phyloP scores from a whole-genome alignment of 2,329 filamentous ascomycete species.

The Cercospora zeina region DNA sequence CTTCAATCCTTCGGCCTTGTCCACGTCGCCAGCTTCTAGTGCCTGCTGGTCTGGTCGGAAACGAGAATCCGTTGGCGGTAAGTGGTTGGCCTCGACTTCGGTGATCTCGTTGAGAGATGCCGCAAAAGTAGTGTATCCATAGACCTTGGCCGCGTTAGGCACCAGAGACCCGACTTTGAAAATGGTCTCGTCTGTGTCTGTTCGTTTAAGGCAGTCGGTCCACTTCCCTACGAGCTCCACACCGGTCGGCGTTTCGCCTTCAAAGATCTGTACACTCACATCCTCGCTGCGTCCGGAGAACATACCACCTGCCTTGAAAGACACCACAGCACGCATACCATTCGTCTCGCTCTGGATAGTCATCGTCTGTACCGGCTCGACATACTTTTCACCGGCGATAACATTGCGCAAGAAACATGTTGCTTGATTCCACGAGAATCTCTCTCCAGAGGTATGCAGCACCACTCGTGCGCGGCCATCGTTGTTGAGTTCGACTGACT shows the following conservation, averaged over 20 bases:
- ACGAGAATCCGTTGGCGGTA: slow-evolving; percentile 80
- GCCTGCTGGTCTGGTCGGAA: slow-evolving; percentile 85
- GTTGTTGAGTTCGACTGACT: slow-evolving; percentile 89
- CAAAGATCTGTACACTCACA: slow-evolving; percentile 72
- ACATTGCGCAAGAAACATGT: slow-evolving; percentile 93
- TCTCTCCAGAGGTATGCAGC: slow-evolving; percentile 68
- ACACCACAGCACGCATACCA: slow-evolving; percentile 78
- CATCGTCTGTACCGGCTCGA: slow-evolving; percentile 92
- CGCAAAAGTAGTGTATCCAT: slow-evolving; percentile 85
- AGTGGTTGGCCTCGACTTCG: slow-evolving; percentile 67
- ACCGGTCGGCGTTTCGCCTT: slow-evolving; percentile 63
- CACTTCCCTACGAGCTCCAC: slow-evolving; percentile 77
- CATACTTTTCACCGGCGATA: slow-evolving; percentile 96
- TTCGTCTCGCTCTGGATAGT: slow-evolving; percentile 79
- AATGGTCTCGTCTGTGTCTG: slow-evolving; percentile 64
- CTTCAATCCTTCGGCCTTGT: slow-evolving; percentile 82
- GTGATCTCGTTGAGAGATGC: slow-evolving; percentile 87
- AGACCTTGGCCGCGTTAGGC: slow-evolving; percentile 74
- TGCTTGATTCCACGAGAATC: slow-evolving; percentile 84
- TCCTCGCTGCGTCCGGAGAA: slow-evolving; percentile 94
- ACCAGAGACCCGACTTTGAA: slow-evolving; percentile 81
- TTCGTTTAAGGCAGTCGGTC: slow-evolving; percentile 71
- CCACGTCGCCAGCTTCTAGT: slow-evolving; percentile 77
- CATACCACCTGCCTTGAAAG: slow-evolving; percentile 95
- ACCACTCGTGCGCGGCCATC: slow-evolving; percentile 81